Evolutionary conservation across 805 yeast species (phyloP), one percentile per base, ranked within the genome.

Genomic region (Tanozyma kutaoensis): DNA sequence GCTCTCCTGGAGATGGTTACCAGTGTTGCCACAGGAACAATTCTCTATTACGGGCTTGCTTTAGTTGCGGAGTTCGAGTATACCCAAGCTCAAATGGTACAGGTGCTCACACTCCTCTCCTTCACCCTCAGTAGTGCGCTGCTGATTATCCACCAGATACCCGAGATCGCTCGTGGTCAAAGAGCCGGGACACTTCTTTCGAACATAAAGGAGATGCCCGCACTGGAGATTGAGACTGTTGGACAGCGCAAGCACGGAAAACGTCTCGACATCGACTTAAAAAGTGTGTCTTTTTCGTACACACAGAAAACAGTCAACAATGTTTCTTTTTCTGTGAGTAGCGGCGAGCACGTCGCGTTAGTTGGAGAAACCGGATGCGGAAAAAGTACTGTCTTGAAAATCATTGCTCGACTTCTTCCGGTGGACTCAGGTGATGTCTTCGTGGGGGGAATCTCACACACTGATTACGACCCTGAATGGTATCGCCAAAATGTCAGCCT

Each of bases 351-450:
- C 0, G 56, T 78, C 13, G 91, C 81, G 1, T 48, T 91, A 1
- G 69, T 76, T 3, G 99, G 98, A 1, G 72, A 68, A 20, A 81
- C 96, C 2, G 99, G 99, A 0, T 66, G 77, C 10, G 99, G 99
- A 0, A 91, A 91, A 48, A 78, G 95, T 0, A 84, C 97, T 0
- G 34, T 88, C 2, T 50, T 72, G 0, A 55, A 63, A 1, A 38
- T 86, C 9, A 35, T 86, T 0, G 48, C 73, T 2, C 55, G 76
- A 26, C 48, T 86, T 1, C 71, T 71, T 33, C 46, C 45, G 1
- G 52, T 61, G 3, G 37, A 50, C 3, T 36, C 50, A 0, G 64
- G 69, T 0, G 28, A 51, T 0, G 50, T 77, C 2, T 39, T 43
- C 8, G 34, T 77, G 7, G 67, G 61, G 22, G 72, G 66, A 0